These are phyloP conservation scores for Cladosporium cucumerinum DNA, from an alignment of 2,329 filamentous ascomycete genomes.

Conservation along the genomic window DNA sequence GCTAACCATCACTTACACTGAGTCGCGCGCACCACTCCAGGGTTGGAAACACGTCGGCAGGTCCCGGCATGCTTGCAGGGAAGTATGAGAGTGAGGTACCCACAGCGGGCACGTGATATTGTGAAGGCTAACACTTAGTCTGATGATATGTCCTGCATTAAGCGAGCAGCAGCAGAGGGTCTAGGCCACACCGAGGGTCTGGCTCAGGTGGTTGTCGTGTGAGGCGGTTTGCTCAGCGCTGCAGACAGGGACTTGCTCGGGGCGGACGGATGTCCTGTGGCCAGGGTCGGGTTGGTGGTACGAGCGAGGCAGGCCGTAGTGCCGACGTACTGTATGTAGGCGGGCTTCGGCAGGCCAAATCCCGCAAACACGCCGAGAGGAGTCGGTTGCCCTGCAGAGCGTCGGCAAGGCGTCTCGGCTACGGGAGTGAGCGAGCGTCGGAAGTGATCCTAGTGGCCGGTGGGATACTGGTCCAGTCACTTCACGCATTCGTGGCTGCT, in stretches of 20 bases:
- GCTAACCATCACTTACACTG: constrained; percentile 5
- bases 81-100: constrained; percentile 4
- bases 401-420: constrained; percentile 10
- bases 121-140: background rate
- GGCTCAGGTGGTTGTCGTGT: constrained; percentile 5
- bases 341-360: background rate
- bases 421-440: background rate
- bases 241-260: constrained; percentile 13
- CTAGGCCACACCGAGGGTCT: background rate
- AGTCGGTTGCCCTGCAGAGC: background rate
- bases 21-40: constrained; percentile 6
- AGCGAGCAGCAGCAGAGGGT: background rate
- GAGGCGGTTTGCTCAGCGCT: background rate
- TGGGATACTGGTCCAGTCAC: background rate
- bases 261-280: background rate
- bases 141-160: background rate
- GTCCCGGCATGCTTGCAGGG: constrained; percentile 1
- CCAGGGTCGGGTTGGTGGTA: background rate
- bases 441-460: constrained; percentile 5
- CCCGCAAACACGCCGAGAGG: constrained; percentile 10
- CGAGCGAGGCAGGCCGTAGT: background rate
- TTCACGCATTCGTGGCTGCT: background rate
- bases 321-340: background rate
- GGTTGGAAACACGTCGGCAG: constrained; percentile 3
- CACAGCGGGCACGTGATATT: constrained; percentile 1